Evolutionary conservation across 2,329 filamentous ascomycete genomes (phyloP), one percentile per base, ranked within the genome.

Genomic region (Aphanoascus verrucosus): DNA sequence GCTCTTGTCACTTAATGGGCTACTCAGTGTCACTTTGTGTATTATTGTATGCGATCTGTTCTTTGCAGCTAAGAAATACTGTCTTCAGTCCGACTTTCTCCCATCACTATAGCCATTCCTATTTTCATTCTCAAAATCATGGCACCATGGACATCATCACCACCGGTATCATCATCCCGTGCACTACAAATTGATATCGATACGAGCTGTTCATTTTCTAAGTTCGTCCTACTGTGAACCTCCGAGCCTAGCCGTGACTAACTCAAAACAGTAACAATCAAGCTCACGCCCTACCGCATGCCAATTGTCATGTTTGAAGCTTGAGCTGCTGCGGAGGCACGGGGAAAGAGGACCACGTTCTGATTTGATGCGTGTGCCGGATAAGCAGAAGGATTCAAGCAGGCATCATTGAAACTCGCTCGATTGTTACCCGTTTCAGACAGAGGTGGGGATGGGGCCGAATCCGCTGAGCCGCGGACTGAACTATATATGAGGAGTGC

Each of bases 1-100:
- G n/a, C 2, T 34, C 34, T n/a, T 28, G 20, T 12, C 20, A 31
- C 11, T n/a, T 31, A 28, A 31, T 31, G 19, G 15, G 15, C 42
- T 31, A 45, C 42, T n/a, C 19, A 35, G 15, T 20, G n/a, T 48
- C 11, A 15, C 37, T 34, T 32, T 7, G 32, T 50, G 48, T 42
- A 50, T 43, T 42, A 50, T 43, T 50, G 48, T 50, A 50, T 50
- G 48, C n/a, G 48, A 41, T 23, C 2, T 41, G 31, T n/a, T n/a
- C 14, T 41, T 42, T 15, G 1, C 17, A 34, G 37, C 37, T 17
- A 8, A 17, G n/a, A n/a, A n/a, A 4, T 11, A 37, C 9, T 37
- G 35, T n/a, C n/a, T 37, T n/a, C 3, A 37, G 35, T 12, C 12
- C 2, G 3, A 12, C 5, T 37, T 3, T 37, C 35, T 37, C 8